Percentiles rank a stretch among this genome's conserved stretches.
These are phyloP conservation scores for Aspergillus sp. DNA, from an alignment of 2,329 filamentous ascomycete genomes.

Conservation along the genomic window DNA sequence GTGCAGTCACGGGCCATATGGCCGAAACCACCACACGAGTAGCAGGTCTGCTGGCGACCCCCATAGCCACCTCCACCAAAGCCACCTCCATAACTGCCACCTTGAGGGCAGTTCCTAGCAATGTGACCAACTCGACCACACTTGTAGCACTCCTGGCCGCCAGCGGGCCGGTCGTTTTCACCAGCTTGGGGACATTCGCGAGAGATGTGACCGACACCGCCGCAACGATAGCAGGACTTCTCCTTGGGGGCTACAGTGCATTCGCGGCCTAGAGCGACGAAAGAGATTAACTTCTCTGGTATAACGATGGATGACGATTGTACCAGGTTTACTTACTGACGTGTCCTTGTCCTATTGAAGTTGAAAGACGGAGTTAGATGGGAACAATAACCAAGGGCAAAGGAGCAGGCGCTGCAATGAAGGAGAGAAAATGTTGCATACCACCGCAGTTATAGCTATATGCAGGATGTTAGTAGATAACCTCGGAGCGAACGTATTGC, in stretches of 20 bases:
- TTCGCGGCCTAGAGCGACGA: conserved; percentile 67
- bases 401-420: not conserved
- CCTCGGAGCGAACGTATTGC: not conserved
- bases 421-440: conserved; percentile 47
- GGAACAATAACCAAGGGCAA: conserved; percentile 1
- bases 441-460: conserved; percentile 77
- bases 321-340: conserved; percentile 61
- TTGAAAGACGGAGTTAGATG: conserved; percentile 21
- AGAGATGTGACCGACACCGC: conserved; percentile 83
- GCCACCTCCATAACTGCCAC: conserved; percentile 37
- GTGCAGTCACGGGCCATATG: conserved; percentile 99
- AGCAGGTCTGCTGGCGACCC: conserved; percentile 79
- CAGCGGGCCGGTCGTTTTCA: conserved; percentile 47
- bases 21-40: conserved; percentile 94
- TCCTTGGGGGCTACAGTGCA: conserved; percentile 89
- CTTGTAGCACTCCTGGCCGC: conserved; percentile 87
- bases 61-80: conserved; percentile 53
- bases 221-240: conserved; percentile 66
- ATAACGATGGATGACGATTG: not conserved
- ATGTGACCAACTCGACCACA: conserved; percentile 97
- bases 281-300: conserved; percentile 10
- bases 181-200: conserved; percentile 64
- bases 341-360: conserved; percentile 62
- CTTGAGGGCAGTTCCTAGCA: conserved; percentile 64
- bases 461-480: conserved; percentile 9